Evolutionary conservation across 1,139 yeast genomes (phyloP).

Genomic region (Candida tropicalis): DNA sequence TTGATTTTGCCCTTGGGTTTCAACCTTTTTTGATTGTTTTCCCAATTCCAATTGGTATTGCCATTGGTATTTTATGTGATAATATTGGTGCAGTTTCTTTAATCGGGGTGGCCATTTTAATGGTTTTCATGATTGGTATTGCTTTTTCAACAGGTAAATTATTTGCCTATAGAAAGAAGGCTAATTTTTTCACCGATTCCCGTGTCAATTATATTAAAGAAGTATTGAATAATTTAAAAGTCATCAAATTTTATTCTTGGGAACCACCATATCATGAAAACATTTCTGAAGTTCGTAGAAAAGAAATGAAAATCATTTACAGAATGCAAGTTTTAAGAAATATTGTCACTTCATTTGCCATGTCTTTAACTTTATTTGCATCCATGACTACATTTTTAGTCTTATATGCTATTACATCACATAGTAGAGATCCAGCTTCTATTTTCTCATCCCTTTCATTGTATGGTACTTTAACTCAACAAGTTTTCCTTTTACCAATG

Average conservation of each 20-base stretch:
- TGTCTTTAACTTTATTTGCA: slow-evolving; percentile 64
- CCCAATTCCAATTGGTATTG: slow-evolving; percentile 33
- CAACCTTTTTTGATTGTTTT: slow-evolving; percentile 32
- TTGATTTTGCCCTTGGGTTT: slow-evolving; percentile 37
- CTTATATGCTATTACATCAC: slow-evolving; percentile 50
- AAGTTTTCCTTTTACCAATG: slow-evolving; percentile 67
- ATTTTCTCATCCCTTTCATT: slow-evolving; percentile 82
- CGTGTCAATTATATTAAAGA: slow-evolving; percentile 39
- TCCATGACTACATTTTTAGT: slow-evolving; percentile 77
- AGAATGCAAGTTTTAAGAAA: slow-evolving; percentile 59
- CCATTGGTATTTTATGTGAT: slow-evolving; percentile 33
- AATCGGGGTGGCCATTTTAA: slow-evolving; percentile 36
- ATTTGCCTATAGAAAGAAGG: slow-evolving; percentile 29
- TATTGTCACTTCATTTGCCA: slow-evolving; percentile 57
- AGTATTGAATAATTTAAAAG: slow-evolving; percentile 36
- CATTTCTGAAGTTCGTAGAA: slow-evolving; percentile 47
- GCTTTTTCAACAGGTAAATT: slow-evolving; percentile 27
- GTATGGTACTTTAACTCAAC: slow-evolving; percentile 60
- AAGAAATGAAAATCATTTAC: slow-evolving; percentile 52
- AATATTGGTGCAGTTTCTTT: slow-evolving; percentile 40
- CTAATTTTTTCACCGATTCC: slow-evolving; percentile 34
- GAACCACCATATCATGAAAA: slow-evolving; percentile 57
- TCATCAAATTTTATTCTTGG: slow-evolving; percentile 59
- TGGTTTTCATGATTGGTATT: slow-evolving; percentile 28
- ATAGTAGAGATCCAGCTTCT: slow-evolving; percentile 60